Percentiles rank a stretch among this genome's conserved stretches.
Conservation (phyloP, 2,329 filamentous ascomycete genomes). For the Emmonsiellopsis sp. region DNA sequence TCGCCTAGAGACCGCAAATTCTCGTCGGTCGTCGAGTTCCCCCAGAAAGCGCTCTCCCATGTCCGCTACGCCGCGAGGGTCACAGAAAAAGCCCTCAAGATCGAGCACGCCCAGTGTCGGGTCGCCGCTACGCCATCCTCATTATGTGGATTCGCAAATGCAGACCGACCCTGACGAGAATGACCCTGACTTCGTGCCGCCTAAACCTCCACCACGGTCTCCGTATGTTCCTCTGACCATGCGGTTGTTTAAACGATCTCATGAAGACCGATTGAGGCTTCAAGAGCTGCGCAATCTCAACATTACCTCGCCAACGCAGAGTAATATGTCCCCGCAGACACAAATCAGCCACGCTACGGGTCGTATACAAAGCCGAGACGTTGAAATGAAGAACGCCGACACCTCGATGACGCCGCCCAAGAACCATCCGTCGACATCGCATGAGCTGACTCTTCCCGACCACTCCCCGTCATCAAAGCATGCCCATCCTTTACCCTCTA, state of each 20-base stretch:
- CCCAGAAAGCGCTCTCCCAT: slow-evolving; percentile 20
- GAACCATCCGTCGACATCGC: not conserved
- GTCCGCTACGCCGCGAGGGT: slow-evolving; percentile 15
- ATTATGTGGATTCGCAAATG: slow-evolving; percentile 32
- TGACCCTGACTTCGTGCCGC: slow-evolving; percentile 16
- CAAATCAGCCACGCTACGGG: slow-evolving; percentile 8
- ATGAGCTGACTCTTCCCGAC: too few relatives aligned
- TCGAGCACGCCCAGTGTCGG: slow-evolving; percentile 18
- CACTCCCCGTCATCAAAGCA: too few relatives aligned
- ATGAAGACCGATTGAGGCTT: slow-evolving; percentile 29
- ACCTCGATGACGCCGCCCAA: slow-evolving; percentile 17
- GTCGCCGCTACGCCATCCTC: slow-evolving; percentile 18
- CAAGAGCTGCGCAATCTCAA: slow-evolving; percentile 19
- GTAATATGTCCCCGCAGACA: slow-evolving; percentile 9
- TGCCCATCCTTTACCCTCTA: slow-evolving; percentile 26
- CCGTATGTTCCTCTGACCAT: slow-evolving; percentile 32
- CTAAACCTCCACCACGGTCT: slow-evolving; percentile 14
- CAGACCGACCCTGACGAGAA: slow-evolving; percentile 36
- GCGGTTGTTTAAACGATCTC: slow-evolving; percentile 33
- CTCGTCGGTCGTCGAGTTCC: slow-evolving; percentile 27
- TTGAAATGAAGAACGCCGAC: slow-evolving; percentile 30
- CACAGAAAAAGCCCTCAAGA: slow-evolving; percentile 21
- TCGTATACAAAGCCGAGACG: slow-evolving; percentile 7
- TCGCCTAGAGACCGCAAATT: slow-evolving; percentile 18
- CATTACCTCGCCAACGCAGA: slow-evolving; percentile 11